Evolutionary conservation across 495 filamentous ascomycete species (phyloP), one percentile per base, ranked within the genome.

Genomic region (Astrothelium macrocarpum): DNA sequence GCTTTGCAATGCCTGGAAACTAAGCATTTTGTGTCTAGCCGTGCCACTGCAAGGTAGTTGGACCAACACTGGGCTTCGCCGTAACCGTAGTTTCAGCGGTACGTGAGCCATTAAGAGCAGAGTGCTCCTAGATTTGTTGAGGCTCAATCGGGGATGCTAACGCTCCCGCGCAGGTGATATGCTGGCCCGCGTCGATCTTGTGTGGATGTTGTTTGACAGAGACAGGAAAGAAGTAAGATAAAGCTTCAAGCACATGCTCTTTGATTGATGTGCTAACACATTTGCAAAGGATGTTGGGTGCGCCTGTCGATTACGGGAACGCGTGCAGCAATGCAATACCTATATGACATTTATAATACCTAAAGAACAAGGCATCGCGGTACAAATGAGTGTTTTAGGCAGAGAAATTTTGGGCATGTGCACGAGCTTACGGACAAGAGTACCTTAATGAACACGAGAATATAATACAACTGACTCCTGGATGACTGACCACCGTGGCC

Each of bases 11-110:
- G 3, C 11, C 3, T 3, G n/a, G 3, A 49, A 20, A 20, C 43
- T 49, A 49, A 49, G 3, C 43, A 49, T 18, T 49, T 3, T 18
- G 18, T 18, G 18, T 18, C 43, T 49, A 49, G 43, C 62, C 62
- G 36, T 63, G 62, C 49, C 62, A 63, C 49, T 56, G 45, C 45
- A 63, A 63, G 28, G 29, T 63, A 1, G 62, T 63, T 20, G 62
- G 62, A 23, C 62, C 62, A 23, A 63, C 62, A 20, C 49, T 63
- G 5, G 62, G 62, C 1, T 63, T 63, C 23, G 45, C 46, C 10
- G 31, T 39, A 14, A 58, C 62, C 1, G 46, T 63, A 20, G 62
- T 63, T 11, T 46, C 62, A 11, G 62, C 62, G 26, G 60, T 53
- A 25, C n/a, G 34, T 60, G 16, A 5, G 7, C 28, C 36, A 7